Percentiles rank a stretch among this genome's conserved stretches.
phyloP scores from a whole-genome alignment of 2,329 filamentous ascomycete species.

The Alternaria atra region DNA sequence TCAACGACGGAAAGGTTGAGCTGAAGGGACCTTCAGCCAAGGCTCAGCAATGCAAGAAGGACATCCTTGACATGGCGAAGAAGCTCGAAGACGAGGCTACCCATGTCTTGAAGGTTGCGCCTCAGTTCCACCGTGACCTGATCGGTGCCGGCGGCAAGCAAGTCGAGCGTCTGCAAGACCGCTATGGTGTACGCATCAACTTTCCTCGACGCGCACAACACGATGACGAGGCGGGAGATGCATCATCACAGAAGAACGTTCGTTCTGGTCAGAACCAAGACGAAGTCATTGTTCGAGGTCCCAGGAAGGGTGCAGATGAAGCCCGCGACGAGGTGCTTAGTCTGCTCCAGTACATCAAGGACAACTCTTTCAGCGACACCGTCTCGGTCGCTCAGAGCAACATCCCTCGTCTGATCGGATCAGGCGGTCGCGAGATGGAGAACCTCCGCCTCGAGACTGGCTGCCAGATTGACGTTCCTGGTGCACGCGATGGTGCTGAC shows the following conservation, averaged over 20 bases:
- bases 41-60: constrained; percentile 82
- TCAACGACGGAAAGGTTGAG: constrained; percentile 92
- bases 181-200: constrained; percentile 94
- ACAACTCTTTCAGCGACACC: constrained; percentile 81
- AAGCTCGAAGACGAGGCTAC: constrained; percentile 91
- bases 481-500: constrained; percentile 74
- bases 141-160: constrained; percentile 88
- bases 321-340: constrained; percentile 91
- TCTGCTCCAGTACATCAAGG: constrained; percentile 86
- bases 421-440: constrained; percentile 89
- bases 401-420: constrained; percentile 91
- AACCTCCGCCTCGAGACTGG: constrained; percentile 84
- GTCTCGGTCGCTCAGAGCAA: constrained; percentile 91
- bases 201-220: constrained; percentile 78
- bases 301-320: constrained; percentile 90
- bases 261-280: constrained; percentile 76
- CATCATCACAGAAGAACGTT: constrained; percentile 70
- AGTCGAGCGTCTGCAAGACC: constrained; percentile 89
- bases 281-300: constrained; percentile 89
- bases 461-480: constrained; percentile 90
- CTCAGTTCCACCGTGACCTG: constrained; percentile 91
- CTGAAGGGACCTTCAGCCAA: constrained; percentile 96
- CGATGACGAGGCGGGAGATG: constrained; percentile 74
- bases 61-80: constrained; percentile 81
- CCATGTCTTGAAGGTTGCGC: constrained; percentile 86